A percentile compares a stretch with the other conserved stretches of the same genome.
phyloP scores from a whole-genome alignment of 129 eudicot genomes.

The Silybum marianum region DNA sequence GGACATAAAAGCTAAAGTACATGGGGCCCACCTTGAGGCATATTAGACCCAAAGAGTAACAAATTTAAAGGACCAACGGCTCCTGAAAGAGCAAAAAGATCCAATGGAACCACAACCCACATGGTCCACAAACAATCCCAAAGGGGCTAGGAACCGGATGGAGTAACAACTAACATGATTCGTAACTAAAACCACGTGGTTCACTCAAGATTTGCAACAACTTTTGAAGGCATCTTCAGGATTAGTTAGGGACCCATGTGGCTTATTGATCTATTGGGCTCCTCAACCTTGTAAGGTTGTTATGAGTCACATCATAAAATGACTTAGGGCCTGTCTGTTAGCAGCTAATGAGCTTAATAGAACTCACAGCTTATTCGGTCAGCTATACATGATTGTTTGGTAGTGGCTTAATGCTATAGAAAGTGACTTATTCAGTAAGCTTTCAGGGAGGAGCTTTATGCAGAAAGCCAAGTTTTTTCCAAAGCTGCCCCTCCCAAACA shows the following conservation, averaged over 20 bases:
- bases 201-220: background rate
- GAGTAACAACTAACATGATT: background rate
- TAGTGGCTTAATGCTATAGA: no score
- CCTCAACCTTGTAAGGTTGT: background rate
- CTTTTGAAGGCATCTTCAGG: background rate
- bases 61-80: background rate
- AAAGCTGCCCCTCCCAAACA: no score
- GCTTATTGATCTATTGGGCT: background rate
- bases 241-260: background rate
- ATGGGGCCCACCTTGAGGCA: background rate
- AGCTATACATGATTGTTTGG: no score
- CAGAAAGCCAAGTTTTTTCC: no score
- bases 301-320: background rate
- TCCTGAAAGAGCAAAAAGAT: background rate
- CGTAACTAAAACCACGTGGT: background rate
- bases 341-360: no score
- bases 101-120: background rate
- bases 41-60: background rate
- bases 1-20: background rate
- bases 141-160: background rate
- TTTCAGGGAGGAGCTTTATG: no score
- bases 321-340: no score
- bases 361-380: no score
- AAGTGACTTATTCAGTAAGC: no score
- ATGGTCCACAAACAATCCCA: background rate